Evolutionary conservation across 148 eudicot genomes (phyloP).

Genomic region (Euryodendron excelsum): DNA sequence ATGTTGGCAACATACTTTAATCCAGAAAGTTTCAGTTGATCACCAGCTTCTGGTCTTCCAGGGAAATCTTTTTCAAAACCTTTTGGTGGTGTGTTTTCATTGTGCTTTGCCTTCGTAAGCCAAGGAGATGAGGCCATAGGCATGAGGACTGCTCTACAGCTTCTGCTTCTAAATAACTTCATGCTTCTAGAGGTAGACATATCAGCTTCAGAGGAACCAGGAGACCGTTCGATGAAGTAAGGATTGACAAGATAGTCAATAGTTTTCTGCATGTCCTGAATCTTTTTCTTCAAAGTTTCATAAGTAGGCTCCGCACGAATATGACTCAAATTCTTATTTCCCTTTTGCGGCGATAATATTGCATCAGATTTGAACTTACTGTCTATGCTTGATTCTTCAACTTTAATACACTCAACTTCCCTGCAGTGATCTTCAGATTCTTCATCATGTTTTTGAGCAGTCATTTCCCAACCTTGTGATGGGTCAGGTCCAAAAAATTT

Average conservation of each 20-base stretch:
- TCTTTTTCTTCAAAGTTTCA: conserved; percentile 47
- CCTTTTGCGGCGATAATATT: conserved; percentile 23
- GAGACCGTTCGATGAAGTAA: conserved; percentile 28
- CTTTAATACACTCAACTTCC: conserved; percentile 69
- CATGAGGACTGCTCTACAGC: conserved; percentile 47
- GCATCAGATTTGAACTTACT: conserved; percentile 21
- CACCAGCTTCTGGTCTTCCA: conserved; percentile 33
- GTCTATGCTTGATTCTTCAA: conserved; percentile 25
- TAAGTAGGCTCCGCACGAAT: conserved; percentile 24
- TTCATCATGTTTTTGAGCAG: conserved; percentile 26
- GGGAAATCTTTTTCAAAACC: conserved; percentile 35
- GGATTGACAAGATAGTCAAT: conserved; percentile 45
- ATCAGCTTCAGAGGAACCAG: conserved; percentile 45
- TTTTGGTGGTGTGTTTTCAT: conserved; percentile 22
- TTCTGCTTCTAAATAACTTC: conserved; percentile 50
- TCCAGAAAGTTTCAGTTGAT: conserved; percentile 24
- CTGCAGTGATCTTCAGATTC: conserved; percentile 56
- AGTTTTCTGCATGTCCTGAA: conserved; percentile 48
- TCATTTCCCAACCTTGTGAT: conserved; percentile 43
- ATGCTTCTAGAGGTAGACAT: conserved; percentile 27
- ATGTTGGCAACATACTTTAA: conserved; percentile 9
- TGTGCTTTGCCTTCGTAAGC: conserved; percentile 28
- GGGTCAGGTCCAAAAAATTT: conserved; percentile 53
- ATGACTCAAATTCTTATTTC: conserved; percentile 22
- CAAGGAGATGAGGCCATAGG: conserved; percentile 15